Conservation (phyloP, 257 asterid species). For the Linaria vulgaris region DNA sequence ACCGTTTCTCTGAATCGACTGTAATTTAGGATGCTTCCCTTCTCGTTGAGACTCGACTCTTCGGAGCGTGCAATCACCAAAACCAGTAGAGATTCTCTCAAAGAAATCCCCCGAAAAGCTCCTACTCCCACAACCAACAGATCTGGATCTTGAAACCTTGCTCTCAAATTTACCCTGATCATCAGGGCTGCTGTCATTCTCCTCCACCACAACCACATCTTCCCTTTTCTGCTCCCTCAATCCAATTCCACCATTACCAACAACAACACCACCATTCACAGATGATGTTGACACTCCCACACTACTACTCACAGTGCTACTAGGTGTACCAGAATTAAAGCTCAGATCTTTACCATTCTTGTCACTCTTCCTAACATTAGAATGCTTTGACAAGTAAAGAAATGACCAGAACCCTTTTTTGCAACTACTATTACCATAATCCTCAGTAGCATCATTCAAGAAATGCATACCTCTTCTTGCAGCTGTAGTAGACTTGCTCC, state of each 20-base stretch:
- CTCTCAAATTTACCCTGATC: constrained; percentile 38
- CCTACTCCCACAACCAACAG: constrained; percentile 72
- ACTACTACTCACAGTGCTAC: constrained; percentile 18
- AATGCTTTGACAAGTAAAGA: constrained; percentile 45
- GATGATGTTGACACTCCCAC: too few relatives aligned
- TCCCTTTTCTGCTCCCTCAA: constrained; percentile 46
- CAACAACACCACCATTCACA: neutral
- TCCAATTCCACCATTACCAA: neutral
- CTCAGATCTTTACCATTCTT: constrained; percentile 35
- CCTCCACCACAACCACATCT: constrained; percentile 46
- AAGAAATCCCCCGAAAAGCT: constrained; percentile 61
- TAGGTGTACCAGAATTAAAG: constrained; percentile 43
- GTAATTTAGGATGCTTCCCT: constrained; percentile 39
- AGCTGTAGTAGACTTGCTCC: constrained; percentile 67
- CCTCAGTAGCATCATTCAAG: constrained; percentile 48
- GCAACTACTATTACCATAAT: constrained; percentile 32
- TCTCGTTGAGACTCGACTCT: constrained; percentile 80
- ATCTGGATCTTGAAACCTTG: constrained; percentile 63
- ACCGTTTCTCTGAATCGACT: constrained; percentile 21
- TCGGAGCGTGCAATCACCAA: constrained; percentile 72
- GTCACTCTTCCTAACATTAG: constrained; percentile 38
- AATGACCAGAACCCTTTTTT: constrained; percentile 84
- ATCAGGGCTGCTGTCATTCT: constrained; percentile 44
- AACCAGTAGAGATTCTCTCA: constrained; percentile 57
- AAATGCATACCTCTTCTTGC: constrained; percentile 55